Percentiles rank a stretch among this genome's conserved stretches.
phyloP scores from a whole-genome alignment of 2,329 filamentous ascomycete genomes.

The Xylariaceae sp. region DNA sequence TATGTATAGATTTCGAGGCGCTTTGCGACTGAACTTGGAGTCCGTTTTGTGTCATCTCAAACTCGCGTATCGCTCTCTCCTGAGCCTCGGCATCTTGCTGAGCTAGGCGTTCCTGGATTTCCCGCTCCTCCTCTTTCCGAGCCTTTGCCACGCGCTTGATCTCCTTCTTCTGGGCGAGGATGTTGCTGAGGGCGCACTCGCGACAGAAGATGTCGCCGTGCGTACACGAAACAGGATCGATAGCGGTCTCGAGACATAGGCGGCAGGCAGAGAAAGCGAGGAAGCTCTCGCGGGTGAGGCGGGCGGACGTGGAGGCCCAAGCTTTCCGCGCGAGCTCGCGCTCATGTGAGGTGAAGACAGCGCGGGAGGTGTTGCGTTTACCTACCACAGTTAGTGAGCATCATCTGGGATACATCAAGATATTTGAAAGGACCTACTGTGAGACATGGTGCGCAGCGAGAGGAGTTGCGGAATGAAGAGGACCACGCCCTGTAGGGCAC shows the following conservation, averaged over 20 bases:
- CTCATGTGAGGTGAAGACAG: conserved; percentile 94
- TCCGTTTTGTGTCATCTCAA: conserved; percentile 84
- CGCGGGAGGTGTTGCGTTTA: conserved; percentile 89
- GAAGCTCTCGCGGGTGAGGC: conserved; percentile 87
- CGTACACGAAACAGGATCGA: conserved; percentile 81
- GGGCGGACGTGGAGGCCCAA: conserved; percentile 84
- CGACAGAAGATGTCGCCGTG: conserved; percentile 92
- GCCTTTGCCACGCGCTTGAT: conserved; percentile 80
- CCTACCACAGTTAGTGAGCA: conserved; percentile 46
- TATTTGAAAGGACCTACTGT: conserved; percentile 42
- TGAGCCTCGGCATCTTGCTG: conserved; percentile 72
- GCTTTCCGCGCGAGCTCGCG: conserved; percentile 78
- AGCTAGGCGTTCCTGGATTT: conserved; percentile 69
- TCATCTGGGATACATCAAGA: neutral
- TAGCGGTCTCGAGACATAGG: conserved; percentile 81
- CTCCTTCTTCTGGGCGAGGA: conserved; percentile 90
- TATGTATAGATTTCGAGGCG: conserved; percentile 38
- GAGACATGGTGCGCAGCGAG: conserved; percentile 48
- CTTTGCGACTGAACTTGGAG: conserved; percentile 44
- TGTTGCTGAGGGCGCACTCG: conserved; percentile 89
- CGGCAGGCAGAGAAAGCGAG: conserved; percentile 88
- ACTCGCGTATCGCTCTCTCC: conserved; percentile 75
- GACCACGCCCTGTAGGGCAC: too few relatives aligned
- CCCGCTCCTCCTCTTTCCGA: conserved; percentile 63
- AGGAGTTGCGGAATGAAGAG: neutral